Percentiles rank a stretch among this genome's conserved stretches.
Conservation (phyloP, 1,284 basidiomycete genomes). For the Apiotrichum mycotoxinovorans region DNA sequence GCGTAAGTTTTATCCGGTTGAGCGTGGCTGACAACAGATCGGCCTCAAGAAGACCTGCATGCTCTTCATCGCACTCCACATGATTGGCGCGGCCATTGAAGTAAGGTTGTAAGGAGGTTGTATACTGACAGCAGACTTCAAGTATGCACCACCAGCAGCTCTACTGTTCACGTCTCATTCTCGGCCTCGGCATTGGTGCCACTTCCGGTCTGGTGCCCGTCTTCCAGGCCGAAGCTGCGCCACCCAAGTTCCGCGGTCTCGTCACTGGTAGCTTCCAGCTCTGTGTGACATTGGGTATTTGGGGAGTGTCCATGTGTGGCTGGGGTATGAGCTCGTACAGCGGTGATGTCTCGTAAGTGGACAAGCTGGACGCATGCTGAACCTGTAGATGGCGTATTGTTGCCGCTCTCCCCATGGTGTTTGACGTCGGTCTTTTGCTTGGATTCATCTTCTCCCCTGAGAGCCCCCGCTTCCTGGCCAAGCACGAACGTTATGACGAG, state of each 20-base stretch:
- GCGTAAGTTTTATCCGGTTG: slow-evolving; percentile 19
- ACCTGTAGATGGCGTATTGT: slow-evolving; percentile 21
- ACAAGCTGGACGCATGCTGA: too few species aligned
- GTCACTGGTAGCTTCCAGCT: slow-evolving; percentile 51
- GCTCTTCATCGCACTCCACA: slow-evolving; percentile 46
- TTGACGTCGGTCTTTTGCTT: slow-evolving; percentile 45
- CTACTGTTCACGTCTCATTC: slow-evolving; percentile 47
- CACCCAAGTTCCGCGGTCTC: slow-evolving; percentile 38
- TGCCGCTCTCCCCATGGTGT: slow-evolving; percentile 36
- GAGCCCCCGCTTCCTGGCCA: slow-evolving; percentile 51
- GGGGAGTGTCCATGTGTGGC: slow-evolving; percentile 49
- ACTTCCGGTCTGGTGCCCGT: slow-evolving; percentile 51
- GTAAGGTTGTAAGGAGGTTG: slow-evolving; percentile 10
- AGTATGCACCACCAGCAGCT: slow-evolving; percentile 39
- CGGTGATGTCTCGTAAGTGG: slow-evolving; percentile 21
- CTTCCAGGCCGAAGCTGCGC: slow-evolving; percentile 50
- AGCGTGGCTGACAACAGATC: slow-evolving; percentile 22
- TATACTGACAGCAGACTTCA: slow-evolving; percentile 27
- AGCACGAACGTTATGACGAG: slow-evolving; percentile 45
- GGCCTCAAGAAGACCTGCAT: slow-evolving; percentile 46
- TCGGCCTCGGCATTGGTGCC: slow-evolving; percentile 49
- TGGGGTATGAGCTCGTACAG: slow-evolving; percentile 46
- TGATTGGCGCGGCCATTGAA: slow-evolving; percentile 51
- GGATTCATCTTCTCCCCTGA: slow-evolving; percentile 51
- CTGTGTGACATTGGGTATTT: slow-evolving; percentile 50